phyloP scores from a whole-genome alignment of 805 yeast species.

The Kodamaea laetipori region DNA sequence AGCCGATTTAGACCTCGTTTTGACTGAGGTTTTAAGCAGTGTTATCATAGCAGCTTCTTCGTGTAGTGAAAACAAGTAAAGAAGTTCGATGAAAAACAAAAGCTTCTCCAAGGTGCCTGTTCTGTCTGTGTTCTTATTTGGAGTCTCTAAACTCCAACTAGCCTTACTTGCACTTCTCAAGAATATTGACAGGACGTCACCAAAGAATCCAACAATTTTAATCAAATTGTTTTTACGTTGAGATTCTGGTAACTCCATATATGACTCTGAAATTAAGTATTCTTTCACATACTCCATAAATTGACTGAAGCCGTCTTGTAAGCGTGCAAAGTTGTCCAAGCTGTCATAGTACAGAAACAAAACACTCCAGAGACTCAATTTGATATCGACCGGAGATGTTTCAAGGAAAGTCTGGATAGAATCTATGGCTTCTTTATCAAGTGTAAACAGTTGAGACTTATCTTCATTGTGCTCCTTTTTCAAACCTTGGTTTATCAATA shows the following conservation, averaged over 20 bases:
- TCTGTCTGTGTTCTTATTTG: slow-evolving; percentile 4
- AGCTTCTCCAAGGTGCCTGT: slow-evolving; percentile 21
- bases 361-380: slow-evolving; percentile 73
- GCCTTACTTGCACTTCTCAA: slow-evolving; percentile 25
- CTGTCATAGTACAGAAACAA: slow-evolving; percentile 57
- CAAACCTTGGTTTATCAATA: slow-evolving; percentile 34
- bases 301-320: slow-evolving; percentile 52
- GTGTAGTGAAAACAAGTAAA: slow-evolving; percentile 52
- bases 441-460: slow-evolving; percentile 11
- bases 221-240: slow-evolving; percentile 48
- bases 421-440: slow-evolving; percentile 20
- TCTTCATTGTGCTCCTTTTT: no score
- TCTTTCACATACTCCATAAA: slow-evolving; percentile 48
- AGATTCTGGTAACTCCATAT: slow-evolving; percentile 18
- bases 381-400: slow-evolving; percentile 64
- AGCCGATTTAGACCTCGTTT: slow-evolving; percentile 44
- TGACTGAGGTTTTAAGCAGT: slow-evolving; percentile 42
- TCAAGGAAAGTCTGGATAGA: slow-evolving; percentile 65
- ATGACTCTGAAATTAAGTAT: slow-evolving; percentile 29
- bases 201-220: slow-evolving; percentile 54
- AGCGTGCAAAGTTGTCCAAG: slow-evolving; percentile 29
- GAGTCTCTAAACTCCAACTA: slow-evolving; percentile 36
- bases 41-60: slow-evolving; percentile 52
- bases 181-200: slow-evolving; percentile 48
- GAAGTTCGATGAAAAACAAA: slow-evolving; percentile 39